phyloP scores from a whole-genome alignment of 176 grass and related monocot species.

The Panicum miliaceum region DNA sequence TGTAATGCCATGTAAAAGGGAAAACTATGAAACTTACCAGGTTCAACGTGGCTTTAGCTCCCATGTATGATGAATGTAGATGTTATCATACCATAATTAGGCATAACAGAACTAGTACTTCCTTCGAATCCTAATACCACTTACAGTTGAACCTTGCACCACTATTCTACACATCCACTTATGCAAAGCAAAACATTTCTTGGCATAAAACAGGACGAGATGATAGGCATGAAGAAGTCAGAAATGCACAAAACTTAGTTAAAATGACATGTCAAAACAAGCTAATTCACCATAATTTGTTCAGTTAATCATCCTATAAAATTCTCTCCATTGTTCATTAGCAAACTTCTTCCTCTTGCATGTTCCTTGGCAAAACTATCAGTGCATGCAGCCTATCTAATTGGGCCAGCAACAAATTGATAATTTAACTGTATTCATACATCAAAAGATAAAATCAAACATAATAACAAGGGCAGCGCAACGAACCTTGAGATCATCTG shows the following conservation, averaged over 20 bases:
- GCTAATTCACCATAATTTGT: neutral
- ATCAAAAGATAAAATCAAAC: slow-evolving; percentile 30
- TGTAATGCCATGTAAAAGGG: neutral
- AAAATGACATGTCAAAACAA: neutral
- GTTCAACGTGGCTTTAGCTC: neutral
- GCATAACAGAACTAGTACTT: neutral
- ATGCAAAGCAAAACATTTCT: slow-evolving; percentile 3
- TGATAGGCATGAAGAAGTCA: neutral
- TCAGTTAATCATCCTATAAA: neutral
- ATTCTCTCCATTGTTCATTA: neutral
- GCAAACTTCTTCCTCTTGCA: neutral
- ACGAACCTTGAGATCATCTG: slow-evolving; percentile 81
- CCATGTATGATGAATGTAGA: neutral
- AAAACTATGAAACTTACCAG: neutral
- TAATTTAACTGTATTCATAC: slow-evolving; percentile 22
- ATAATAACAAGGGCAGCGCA: slow-evolving; percentile 17
- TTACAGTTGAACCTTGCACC: neutral
- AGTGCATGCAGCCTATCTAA: neutral
- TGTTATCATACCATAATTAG: neutral
- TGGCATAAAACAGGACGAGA: neutral
- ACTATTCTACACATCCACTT: neutral
- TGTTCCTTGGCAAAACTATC: neutral
- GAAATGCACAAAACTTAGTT: neutral
- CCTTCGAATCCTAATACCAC: neutral
- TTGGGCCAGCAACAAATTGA: slow-evolving; percentile 6